Evolutionary conservation across 1,139 yeast species (phyloP).

Genomic region (Pneumocystis jirovecii): DNA sequence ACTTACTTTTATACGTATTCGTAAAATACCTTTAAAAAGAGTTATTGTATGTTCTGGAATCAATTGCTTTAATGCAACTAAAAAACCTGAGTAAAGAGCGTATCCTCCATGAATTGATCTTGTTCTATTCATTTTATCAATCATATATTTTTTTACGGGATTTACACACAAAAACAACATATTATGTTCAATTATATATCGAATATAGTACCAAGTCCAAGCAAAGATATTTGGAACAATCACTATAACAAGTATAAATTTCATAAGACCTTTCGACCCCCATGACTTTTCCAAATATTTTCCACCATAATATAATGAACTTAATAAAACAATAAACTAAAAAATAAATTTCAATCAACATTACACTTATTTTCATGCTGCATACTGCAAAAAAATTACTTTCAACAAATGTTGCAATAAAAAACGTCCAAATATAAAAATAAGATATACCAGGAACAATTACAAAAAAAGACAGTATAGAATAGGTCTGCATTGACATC

Average conservation of each 20-base stretch:
- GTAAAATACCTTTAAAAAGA: constrained; percentile 46
- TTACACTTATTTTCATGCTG: neutral
- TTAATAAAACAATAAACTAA: constrained; percentile 28
- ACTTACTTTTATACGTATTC: constrained; percentile 36
- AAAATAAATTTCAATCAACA: neutral
- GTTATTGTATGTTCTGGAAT: constrained; percentile 76
- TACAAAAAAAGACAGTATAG: constrained; percentile 29
- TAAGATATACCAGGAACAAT: constrained; percentile 51
- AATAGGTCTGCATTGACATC: neutral
- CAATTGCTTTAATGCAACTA: constrained; percentile 76
- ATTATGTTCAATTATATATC: constrained; percentile 17
- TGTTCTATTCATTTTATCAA: constrained; percentile 9
- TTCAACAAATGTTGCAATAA: constrained; percentile 61
- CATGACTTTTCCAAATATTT: constrained; percentile 38
- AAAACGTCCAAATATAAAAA: constrained; percentile 57
- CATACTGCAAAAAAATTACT: constrained; percentile 36
- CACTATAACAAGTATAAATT: constrained; percentile 44
- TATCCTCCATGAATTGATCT: constrained; percentile 53
- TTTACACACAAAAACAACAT: constrained; percentile 3
- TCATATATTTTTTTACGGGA: neutral
- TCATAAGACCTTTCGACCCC: constrained; percentile 46
- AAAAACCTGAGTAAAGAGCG: constrained; percentile 55
- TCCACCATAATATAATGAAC: constrained; percentile 41
- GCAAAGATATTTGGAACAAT: constrained; percentile 44
- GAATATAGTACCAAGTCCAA: constrained; percentile 30